Percentiles rank a stretch among this genome's conserved stretches.
phyloP scores from a whole-genome alignment of 768 basidiomycete species.

The Hirschioporus abietinus region DNA sequence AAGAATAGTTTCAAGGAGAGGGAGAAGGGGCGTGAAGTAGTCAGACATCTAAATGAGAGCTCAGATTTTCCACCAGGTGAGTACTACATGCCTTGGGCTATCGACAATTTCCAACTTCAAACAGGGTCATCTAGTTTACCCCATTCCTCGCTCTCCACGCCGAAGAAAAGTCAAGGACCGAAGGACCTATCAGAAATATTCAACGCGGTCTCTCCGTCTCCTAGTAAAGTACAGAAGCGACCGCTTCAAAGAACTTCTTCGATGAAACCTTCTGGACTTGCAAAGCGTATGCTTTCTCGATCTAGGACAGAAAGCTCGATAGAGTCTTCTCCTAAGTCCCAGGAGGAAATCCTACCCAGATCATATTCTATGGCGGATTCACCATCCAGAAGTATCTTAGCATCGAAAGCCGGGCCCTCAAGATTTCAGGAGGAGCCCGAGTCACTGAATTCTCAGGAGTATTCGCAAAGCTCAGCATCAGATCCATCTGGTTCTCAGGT shows the following conservation, averaged over 20 bases:
- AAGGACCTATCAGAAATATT: constrained; percentile 46
- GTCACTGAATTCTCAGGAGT: constrained; percentile 8
- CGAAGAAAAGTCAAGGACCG: constrained; percentile 11
- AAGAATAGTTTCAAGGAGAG: neutral
- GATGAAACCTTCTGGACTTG: constrained; percentile 29
- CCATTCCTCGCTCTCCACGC: neutral
- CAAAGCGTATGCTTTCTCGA: constrained; percentile 69
- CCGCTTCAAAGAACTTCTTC: constrained; percentile 3
- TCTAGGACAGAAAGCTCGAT: constrained; percentile 59
- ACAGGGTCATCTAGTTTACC: neutral
- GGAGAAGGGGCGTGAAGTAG: neutral
- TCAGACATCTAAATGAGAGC: neutral
- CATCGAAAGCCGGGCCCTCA: constrained; percentile 13
- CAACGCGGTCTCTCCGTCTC: constrained; percentile 26
- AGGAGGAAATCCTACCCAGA: constrained; percentile 1
- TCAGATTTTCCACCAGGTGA: neutral
- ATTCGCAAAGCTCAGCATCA: constrained; percentile 10
- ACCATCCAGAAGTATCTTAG: constrained; percentile 14
- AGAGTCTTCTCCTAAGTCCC: constrained; percentile 23
- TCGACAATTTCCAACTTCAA: neutral
- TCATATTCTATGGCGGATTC: constrained; percentile 6
- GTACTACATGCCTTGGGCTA: neutral
- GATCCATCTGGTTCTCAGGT: constrained; percentile 15
- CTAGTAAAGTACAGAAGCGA: constrained; percentile 1
- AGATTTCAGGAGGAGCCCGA: constrained; percentile 15